Percentiles rank a stretch among this genome's conserved stretches.
Evolutionary conservation across 2,329 filamentous ascomycete species (phyloP).

Genomic region (Cryphonectria japonica): DNA sequence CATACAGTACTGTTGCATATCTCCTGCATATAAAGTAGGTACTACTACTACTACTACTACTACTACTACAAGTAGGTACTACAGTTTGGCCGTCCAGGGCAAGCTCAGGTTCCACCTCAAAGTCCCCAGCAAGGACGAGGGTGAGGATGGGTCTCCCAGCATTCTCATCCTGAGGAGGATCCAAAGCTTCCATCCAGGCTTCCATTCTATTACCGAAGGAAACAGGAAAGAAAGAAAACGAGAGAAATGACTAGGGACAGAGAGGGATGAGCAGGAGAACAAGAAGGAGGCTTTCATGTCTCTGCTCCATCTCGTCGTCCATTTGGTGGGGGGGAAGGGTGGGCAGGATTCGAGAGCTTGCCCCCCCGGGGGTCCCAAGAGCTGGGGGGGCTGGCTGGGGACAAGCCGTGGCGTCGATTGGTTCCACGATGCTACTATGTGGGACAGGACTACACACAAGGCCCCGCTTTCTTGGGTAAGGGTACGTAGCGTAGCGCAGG

Average conservation of each 20-base stretch:
- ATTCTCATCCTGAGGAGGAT: background rate
- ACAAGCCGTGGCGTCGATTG: conserved; percentile 22
- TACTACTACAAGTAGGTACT: background rate
- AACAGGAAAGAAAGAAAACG: background rate
- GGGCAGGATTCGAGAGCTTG: conserved; percentile 18
- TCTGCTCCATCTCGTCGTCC: background rate
- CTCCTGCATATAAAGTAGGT: background rate
- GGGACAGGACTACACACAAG: background rate
- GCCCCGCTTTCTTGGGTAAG: conserved; percentile 20
- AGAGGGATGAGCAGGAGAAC: background rate
- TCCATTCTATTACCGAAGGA: conserved; percentile 2
- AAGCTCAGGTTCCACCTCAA: background rate
- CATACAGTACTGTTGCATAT: background rate
- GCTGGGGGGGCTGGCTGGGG: conserved; percentile 16
- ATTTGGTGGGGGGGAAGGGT: conserved; percentile 7
- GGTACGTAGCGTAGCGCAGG: conserved; percentile 21
- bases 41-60: background rate
- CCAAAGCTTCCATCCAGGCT: conserved; percentile 19
- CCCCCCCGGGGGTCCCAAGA: conserved; percentile 1
- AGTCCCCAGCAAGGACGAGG: background rate
- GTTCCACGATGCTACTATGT: conserved; percentile 16
- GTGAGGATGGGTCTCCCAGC: background rate
- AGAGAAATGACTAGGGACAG: background rate
- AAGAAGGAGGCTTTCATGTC: conserved; percentile 20
- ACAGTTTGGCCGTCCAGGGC: background rate